phyloP scores from a whole-genome alignment of 2,329 filamentous ascomycete species.

The Pseudogymnoascus destructans region DNA sequence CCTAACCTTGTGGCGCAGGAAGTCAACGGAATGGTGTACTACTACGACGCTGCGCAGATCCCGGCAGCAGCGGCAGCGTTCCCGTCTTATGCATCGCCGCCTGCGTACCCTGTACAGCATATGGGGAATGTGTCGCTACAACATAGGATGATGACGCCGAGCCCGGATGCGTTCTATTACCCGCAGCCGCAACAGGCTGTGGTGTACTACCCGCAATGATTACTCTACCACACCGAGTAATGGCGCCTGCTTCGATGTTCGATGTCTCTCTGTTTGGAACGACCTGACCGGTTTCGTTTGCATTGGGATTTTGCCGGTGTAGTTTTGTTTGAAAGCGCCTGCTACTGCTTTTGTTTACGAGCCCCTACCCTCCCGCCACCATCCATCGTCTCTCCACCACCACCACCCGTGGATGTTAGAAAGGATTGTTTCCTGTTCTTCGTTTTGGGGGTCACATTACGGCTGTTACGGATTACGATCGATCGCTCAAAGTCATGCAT shows the following conservation, averaged over 20 bases:
- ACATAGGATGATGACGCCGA: constrained; percentile 67
- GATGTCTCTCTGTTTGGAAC: constrained; percentile 23
- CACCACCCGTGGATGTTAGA: neutral
- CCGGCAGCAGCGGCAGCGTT: constrained; percentile 29
- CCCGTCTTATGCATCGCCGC: constrained; percentile 35
- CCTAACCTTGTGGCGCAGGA: constrained; percentile 62
- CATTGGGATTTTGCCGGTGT: constrained; percentile 19
- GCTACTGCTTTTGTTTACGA: constrained; percentile 14
- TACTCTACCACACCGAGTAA: neutral
- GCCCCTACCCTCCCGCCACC: neutral
- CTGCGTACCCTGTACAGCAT: constrained; percentile 40
- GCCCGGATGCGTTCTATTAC: constrained; percentile 58
- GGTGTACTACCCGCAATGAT: constrained; percentile 49
- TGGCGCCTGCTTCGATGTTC: constrained; percentile 15
- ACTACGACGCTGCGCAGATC: constrained; percentile 70
- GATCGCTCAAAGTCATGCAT: neutral
- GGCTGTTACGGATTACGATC: neutral
- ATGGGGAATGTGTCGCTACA: constrained; percentile 46
- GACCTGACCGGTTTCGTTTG: constrained; percentile 22
- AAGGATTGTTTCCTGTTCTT: neutral
- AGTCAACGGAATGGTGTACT: constrained; percentile 92
- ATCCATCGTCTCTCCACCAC: neutral
- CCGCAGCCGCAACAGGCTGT: constrained; percentile 40
- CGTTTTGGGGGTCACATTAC: neutral
- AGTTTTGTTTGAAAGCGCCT: constrained; percentile 15